Base-by-base conservation (phyloP, 1,139 yeast species). In the Ashbya aceris region DNA sequence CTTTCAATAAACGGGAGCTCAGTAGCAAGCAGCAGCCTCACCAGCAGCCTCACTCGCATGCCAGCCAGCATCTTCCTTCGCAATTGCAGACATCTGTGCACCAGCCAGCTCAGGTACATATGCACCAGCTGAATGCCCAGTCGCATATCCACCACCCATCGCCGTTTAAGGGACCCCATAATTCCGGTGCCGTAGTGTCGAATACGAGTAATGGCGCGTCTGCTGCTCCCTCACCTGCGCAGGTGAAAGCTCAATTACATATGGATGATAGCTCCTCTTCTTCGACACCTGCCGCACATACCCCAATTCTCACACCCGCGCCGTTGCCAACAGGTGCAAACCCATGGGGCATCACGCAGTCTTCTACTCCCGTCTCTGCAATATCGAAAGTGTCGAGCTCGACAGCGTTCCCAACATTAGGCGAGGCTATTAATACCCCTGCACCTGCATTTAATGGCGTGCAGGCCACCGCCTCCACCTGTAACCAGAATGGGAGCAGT, bases 1-100 rank as follows among this genome's bases (percentile, higher is more conserved):
- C 95, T 7, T 91, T 86, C 64, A 85, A 96, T 29, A 79, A 96
- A 64, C 93, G 89, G 61, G 96, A 89, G 60, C 72, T 87, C 59
- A 80, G 89, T 10, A 83, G 49, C 34, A 56, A 55, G 36, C 61
- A 56, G 45, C 55, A 51, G 30, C 36, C 50, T 14, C 49, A 51
- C 38, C 48, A 45, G 27, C 44, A 38, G 31, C 33, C 42, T 51
- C 54, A 9, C 33, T 46, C 30, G 43, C 54, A 14, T 33, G 51
- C 14, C 40, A 53, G 2, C 43, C 52, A 5, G 40, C 54, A 1
- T 38, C 62, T 29, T 20, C 58, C 4, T 32, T 48, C 2, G 36
- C 43, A 10, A 43, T 33, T 20, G 23, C 44, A 4, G 37, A 4
- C 11, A 12, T n/a, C 29, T 14, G n/a, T 20, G 14, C 37, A 34